Evolutionary conservation across 2,329 filamentous ascomycete species (phyloP), one percentile per base, ranked within the genome.

Genomic region (Paecilomyces formosus): DNA sequence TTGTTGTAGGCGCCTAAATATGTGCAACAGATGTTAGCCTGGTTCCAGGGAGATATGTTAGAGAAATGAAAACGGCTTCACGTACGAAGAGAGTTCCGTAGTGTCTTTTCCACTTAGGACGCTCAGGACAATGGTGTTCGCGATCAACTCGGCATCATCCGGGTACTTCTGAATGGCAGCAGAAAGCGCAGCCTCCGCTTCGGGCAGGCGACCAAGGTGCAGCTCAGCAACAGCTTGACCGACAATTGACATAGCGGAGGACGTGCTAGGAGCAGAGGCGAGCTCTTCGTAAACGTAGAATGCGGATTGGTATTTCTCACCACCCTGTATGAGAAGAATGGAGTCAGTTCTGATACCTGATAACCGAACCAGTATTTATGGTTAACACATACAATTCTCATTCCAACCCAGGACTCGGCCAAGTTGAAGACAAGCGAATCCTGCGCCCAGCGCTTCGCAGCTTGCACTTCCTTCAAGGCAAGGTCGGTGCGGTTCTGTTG

Each of bases 201-300:
- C 94, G 62, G 94, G 91, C 49, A 89, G 78, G 54, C 94, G 85
- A 55, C 92, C 92, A 28, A 97, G 85, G 71, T 97, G 94, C 56
- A 97, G 79, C 75, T 99, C 93, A 24, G 90, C 88, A 26, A 97
- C 86, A 26, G 92, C 93, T 78, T 97, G 94, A 21, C 90, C 88
- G 61, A 96, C 85, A 57, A 97, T 83, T 18, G 85, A 88, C 65
- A 87, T 82, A 56, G 87, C 82, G 15, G 90, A 90, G 54, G 90
- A 87, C 18, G 90, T 92, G 31, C 89, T 86, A 2, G 92, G 88
- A 28, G 90, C 88, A 71, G 96, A 90, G 3, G 94, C 93, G 54
- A 97, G 85, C 76, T 99, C 94, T 76, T 97, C 93, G 70, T 91
- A 97, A 61, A 97, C 93, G 80, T 99, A 97, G 77, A 96, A 97